Base-by-base conservation (phyloP, 2,329 filamentous ascomycete species). In the Balansia obtecta region DNA sequence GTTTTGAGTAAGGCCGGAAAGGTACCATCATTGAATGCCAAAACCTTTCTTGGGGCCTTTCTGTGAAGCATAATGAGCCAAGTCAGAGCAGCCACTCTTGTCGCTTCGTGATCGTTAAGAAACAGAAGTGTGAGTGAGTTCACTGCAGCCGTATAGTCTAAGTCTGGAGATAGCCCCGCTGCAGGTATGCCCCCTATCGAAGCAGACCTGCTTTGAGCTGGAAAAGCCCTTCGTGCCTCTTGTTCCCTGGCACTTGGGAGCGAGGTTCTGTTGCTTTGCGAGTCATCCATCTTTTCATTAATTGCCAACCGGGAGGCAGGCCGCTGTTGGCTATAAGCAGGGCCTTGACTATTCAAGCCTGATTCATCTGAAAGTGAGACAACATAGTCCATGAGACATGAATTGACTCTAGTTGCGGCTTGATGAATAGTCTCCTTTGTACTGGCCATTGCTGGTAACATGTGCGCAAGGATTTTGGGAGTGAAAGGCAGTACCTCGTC, bases 41-140 rank as follows among this genome's bases (percentile, higher is more conserved):
- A 76, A 13, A 95, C 87, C 64, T 95, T 96, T 49, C 85, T 80
- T 0, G 93, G 93, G 3, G 93, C 91, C 71, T 96, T 97, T 55
- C 88, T 82, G 65, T 98, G 93, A 40, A 98, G 75, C 91, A 97
- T 97, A 52, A 97, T 93, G 51, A 98, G 76, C 93, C 93, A 98
- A 6, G 87, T 91, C 53, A 98, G 73, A 15, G 93, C 90, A 38
- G 90, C 91, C 30, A 97, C 90, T 53, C 93, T 82, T 2, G 93
- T 98, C 30, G 88, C 89, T 70, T 98, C 94, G 62, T 97, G 88
- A 59, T 98, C 91, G 61, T 98, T 96, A 48, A 98, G 72, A 61
- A 98, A 97, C 49, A 97, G 81, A 8, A 97, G 70, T 0, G 91
- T 98, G 40, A 98, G 76, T 9, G 91, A 93, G 65, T 85, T 94